Conservation (phyloP, 768 basidiomycete species). For the Tulasnella sp. region DNA sequence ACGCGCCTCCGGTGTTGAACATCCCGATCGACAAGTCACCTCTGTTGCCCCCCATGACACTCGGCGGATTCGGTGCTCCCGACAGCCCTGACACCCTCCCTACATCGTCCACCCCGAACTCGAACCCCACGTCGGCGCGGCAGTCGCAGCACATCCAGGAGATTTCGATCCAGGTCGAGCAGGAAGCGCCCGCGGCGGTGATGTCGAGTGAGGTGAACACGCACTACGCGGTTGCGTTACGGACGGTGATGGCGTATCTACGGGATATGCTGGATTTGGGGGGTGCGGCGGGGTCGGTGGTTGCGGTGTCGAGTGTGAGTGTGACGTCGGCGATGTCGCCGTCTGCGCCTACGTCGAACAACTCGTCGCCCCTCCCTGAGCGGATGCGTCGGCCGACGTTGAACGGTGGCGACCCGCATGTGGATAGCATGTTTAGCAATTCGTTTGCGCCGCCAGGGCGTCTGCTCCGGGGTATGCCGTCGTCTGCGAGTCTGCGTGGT, state of each 20-base stretch:
- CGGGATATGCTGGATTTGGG: conserved; percentile 90
- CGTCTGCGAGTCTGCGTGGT: conserved; percentile 46
- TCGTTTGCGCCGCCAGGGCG: conserved; percentile 22
- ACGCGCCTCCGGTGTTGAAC: conserved; percentile 46
- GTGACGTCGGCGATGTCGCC: not conserved
- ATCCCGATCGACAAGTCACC: conserved; percentile 51
- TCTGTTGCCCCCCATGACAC: conserved; percentile 35
- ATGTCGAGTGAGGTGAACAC: conserved; percentile 30
- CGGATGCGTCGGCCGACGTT: conserved; percentile 38
- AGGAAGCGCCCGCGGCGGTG: not conserved
- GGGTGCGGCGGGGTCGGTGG: conserved; percentile 27
- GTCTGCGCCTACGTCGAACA: not conserved
- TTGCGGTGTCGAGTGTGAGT: not conserved
- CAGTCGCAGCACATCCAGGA: conserved; percentile 11
- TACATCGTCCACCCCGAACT: not conserved
- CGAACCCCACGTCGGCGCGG: conserved; percentile 6
- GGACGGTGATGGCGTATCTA: conserved; percentile 90
- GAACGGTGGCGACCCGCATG: not conserved
- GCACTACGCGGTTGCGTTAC: conserved; percentile 59
- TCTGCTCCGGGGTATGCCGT: conserved; percentile 54
- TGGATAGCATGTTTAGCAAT: not conserved
- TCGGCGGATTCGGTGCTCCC: not conserved
- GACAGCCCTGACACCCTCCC: not conserved
- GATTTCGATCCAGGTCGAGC: not conserved
- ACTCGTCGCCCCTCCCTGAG: conserved; percentile 8